A percentile compares a stretch with the other conserved stretches of the same genome.
Evolutionary conservation across 2,329 filamentous ascomycete genomes (phyloP).

Genomic region (Seiridium cupressi): DNA sequence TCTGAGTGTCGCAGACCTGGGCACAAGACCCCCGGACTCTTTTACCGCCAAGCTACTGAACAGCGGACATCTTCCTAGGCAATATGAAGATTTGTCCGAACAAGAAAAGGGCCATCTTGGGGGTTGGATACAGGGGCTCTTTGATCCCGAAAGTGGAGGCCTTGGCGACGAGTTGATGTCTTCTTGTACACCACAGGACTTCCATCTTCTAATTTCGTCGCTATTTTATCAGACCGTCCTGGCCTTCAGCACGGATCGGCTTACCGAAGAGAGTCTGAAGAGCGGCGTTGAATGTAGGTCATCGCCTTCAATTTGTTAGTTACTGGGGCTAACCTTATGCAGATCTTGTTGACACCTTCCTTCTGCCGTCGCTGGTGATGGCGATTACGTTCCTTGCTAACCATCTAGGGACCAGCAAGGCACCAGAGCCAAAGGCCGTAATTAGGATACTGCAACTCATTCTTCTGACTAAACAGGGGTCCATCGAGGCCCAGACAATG

Average conservation of each 20-base stretch:
- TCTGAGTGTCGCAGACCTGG: constrained; percentile 63
- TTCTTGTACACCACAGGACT: constrained; percentile 78
- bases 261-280: constrained; percentile 70
- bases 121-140: constrained; percentile 76
- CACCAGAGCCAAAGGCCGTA: constrained; percentile 63
- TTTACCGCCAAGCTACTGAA: constrained; percentile 68
- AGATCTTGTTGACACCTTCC: constrained; percentile 77
- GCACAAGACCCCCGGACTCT: constrained; percentile 56
- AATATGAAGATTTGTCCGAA: constrained; percentile 59
- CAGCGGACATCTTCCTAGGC: constrained; percentile 55
- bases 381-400: constrained; percentile 70
- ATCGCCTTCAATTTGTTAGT: constrained; percentile 10
- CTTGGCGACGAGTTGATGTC: constrained; percentile 80
- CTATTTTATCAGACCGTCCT: constrained; percentile 74
- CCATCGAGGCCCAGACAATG: constrained; percentile 69
- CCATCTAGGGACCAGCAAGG: constrained; percentile 65
- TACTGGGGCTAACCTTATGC: constrained; percentile 12
- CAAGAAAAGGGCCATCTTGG: constrained; percentile 65
- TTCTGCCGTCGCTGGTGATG: constrained; percentile 75
- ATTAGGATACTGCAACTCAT: constrained; percentile 72
- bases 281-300: constrained; percentile 72
- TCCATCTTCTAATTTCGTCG: constrained; percentile 75
- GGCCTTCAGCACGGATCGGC: constrained; percentile 62
- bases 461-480: constrained; percentile 67
- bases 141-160: constrained; percentile 70